Conservation (phyloP, 192 early-diverging fungal genomes). For the Dimargaris xerosporica region DNA sequence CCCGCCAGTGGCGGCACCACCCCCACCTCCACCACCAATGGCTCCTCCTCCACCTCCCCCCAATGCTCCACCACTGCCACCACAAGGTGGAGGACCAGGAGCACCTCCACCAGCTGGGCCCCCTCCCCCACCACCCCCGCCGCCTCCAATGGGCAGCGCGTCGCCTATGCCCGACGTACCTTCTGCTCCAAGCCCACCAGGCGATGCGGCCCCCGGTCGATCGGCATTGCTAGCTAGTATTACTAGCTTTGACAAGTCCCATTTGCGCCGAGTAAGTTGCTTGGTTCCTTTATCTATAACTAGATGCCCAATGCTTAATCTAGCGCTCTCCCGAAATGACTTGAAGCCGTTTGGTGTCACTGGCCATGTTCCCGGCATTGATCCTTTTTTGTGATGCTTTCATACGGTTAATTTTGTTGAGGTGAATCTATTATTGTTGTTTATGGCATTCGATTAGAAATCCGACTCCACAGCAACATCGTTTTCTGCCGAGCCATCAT, state of each 20-base stretch:
- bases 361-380: no score
- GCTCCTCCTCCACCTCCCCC: slow-evolving; percentile 17
- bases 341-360: no score
- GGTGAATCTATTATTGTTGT: no score
- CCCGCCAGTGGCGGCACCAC: neutral
- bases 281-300: no score
- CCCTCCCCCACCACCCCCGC: slow-evolving; percentile 14
- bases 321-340: no score
- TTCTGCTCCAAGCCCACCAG: slow-evolving; percentile 1
- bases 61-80: neutral
- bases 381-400: no score
- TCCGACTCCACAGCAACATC: slow-evolving; percentile 8
- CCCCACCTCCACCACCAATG: slow-evolving; percentile 12
- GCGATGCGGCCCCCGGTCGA: slow-evolving; percentile 10
- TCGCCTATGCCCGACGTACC: no score
- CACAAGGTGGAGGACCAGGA: neutral
- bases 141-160: slow-evolving; percentile 13
- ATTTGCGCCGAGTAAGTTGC: neutral
- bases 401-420: no score
- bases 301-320: no score
- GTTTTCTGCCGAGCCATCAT: slow-evolving; percentile 8
- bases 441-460: neutral
- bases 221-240: slow-evolving; percentile 13
- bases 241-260: slow-evolving; percentile 8
- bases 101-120: slow-evolving; percentile 14